Evolutionary conservation across 257 asterid genomes (phyloP).

Genomic region (Verbascum thapsus): DNA sequence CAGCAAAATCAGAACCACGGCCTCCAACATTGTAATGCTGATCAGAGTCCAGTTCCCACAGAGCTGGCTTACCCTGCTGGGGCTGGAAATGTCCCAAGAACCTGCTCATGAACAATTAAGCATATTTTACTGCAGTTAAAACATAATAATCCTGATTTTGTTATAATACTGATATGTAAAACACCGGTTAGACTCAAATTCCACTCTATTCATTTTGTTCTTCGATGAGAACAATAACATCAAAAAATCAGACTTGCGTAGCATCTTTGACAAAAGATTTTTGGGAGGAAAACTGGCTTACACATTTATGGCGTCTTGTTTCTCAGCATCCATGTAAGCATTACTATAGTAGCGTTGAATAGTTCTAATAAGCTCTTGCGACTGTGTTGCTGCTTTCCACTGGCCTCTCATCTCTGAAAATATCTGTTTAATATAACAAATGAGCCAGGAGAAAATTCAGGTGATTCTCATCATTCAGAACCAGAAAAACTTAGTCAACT

Average conservation of each 20-base stretch:
- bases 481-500: constrained; percentile 2
- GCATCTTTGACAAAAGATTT: constrained; percentile 1
- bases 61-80: constrained; percentile 77
- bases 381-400: constrained; percentile 91
- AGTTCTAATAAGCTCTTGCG: constrained; percentile 79
- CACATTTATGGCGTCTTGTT: constrained; percentile 93
- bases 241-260: constrained; percentile 1
- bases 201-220: not conserved
- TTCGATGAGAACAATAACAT: constrained; percentile 3
- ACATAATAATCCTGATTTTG: constrained; percentile 1
- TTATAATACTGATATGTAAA: not conserved
- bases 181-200: not conserved
- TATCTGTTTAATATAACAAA: constrained; percentile 51
- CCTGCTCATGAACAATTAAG: constrained; percentile 46
- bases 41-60: constrained; percentile 92
- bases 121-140: not conserved
- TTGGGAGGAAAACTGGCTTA: constrained; percentile 42
- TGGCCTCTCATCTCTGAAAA: constrained; percentile 94
- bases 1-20: constrained; percentile 57
- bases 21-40: constrained; percentile 68
- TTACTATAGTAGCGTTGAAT: constrained; percentile 86
- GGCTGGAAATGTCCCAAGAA: constrained; percentile 97
- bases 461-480: constrained; percentile 9
- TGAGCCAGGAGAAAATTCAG: constrained; percentile 13
- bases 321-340: constrained; percentile 90